Evolutionary conservation across 768 basidiomycete genomes (phyloP).

Genomic region (Dendrothele bispora): DNA sequence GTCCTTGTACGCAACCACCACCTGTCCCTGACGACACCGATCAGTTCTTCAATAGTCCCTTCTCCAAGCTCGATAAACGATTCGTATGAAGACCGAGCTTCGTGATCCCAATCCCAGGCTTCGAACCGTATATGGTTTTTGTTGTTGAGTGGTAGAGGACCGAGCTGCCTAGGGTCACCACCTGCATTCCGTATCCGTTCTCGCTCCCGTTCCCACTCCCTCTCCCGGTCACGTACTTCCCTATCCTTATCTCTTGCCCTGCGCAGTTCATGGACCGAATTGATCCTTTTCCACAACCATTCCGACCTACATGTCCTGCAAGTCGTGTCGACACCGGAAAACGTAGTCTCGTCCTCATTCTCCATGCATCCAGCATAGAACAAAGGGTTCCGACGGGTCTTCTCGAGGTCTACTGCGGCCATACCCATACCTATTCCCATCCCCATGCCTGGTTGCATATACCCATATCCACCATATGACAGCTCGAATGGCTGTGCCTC

Average conservation of each 20-base stretch:
- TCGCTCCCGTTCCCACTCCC: too few relatives aligned
- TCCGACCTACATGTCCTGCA: slow-evolving; percentile 68
- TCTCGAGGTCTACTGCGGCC: neutral
- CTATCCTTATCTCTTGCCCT: neutral
- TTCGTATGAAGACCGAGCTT: slow-evolving; percentile 60
- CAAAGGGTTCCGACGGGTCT: slow-evolving; percentile 21
- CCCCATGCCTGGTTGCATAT: slow-evolving; percentile 2
- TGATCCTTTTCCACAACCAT: slow-evolving; percentile 62
- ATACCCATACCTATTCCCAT: neutral
- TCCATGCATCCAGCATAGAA: slow-evolving; percentile 52
- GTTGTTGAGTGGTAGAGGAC: too few relatives aligned
- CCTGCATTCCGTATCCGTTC: neutral
- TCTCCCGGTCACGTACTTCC: too few relatives aligned
- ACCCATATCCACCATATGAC: slow-evolving; percentile 21
- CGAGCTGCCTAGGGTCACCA: neutral
- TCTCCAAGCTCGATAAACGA: slow-evolving; percentile 76
- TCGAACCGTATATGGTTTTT: slow-evolving; percentile 28
- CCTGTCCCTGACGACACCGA: slow-evolving; percentile 65
- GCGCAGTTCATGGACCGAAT: too few relatives aligned
- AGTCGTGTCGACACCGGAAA: slow-evolving; percentile 64
- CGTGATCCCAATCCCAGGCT: slow-evolving; percentile 42
- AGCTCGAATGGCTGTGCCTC: slow-evolving; percentile 50
- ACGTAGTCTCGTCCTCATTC: slow-evolving; percentile 73
- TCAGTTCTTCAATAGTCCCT: slow-evolving; percentile 61
- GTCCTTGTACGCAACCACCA: slow-evolving; percentile 68